Evolutionary conservation across 1,139 yeast genomes (phyloP), one percentile per base, ranked within the genome.

Genomic region (Maudiozyma humilis): DNA sequence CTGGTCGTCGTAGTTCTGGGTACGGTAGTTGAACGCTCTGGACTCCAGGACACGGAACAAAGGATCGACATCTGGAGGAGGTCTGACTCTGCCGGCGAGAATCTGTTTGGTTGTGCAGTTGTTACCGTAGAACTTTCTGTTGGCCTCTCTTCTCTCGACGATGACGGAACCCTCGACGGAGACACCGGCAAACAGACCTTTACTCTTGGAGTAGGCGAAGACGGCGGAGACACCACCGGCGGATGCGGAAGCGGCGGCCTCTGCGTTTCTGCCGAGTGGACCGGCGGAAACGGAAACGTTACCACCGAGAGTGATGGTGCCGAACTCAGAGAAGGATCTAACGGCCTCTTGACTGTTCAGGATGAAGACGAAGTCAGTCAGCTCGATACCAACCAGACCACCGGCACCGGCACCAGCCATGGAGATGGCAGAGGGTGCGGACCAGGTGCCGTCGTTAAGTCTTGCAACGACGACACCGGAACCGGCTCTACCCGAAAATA

Each of bases 321-420:
- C 98, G 55, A 83, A 76, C 62, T 88, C 96, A 5, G 97, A 88
- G 68, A 91, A 91, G 6, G 96, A 80, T 53, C 85, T 88, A 36
- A 91, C 98, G 1, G 98, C 98, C 1, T 89, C 77, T 46, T 76
- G 73, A 19, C 84, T 78, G 66, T 91, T 91, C 53, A 91, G 74
- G 47, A 91, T 89, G 63, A 91, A 91, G 36, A 91, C 96, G 64
- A 91, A 91, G 68, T 91, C 98, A 1, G 98, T 91, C 57, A 91
- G 70, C 63, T 91, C 98, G 4, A 96, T 93, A 35, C 98, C 98
- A 53, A 91, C 78, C 68, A 88, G 94, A 36, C 98, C 98, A 47
- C 98, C 98, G 4, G 93, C 96, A 59, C 98, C 97, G 2, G 96
- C 97, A 55, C 98, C 98, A 1, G 96, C 97, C 20, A 96, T 85